Percentiles rank a stretch among this genome's conserved stretches.
Evolutionary conservation across 306 rosid species (phyloP).

Genomic region (Spatholobus suberectus): DNA sequence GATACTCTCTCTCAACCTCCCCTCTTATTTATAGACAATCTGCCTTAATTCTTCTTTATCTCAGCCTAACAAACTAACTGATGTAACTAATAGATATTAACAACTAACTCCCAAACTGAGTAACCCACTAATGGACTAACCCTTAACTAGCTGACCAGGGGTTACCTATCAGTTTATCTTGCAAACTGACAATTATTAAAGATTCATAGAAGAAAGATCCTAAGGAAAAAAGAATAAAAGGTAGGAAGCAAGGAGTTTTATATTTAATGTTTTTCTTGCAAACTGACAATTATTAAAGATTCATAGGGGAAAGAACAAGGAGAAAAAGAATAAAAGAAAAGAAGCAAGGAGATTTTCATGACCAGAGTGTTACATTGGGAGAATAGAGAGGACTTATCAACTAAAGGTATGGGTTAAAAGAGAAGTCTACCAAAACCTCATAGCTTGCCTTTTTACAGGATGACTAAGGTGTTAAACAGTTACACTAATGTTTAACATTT

Average conservation of each 20-base stretch:
- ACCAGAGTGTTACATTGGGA: background rate
- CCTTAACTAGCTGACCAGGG: too few relatives aligned
- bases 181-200: conserved; percentile 2
- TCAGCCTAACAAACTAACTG: too few relatives aligned
- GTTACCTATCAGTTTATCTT: too few relatives aligned
- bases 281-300: conserved; percentile 15
- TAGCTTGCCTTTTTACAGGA: conserved; percentile 12
- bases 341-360: background rate
- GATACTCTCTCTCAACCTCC: too few relatives aligned
- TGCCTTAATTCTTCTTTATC: too few relatives aligned
- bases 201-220: background rate
- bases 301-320: background rate
- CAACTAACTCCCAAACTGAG: too few relatives aligned
- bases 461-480: background rate
- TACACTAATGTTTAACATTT: background rate
- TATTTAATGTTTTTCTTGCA: conserved; percentile 20
- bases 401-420: background rate
- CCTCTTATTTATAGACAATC: too few relatives aligned
- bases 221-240: background rate
- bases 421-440: background rate
- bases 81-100: too few relatives aligned
- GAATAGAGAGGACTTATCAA: background rate
- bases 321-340: background rate
- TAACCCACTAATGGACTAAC: too few relatives aligned
- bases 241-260: background rate